phyloP scores from a whole-genome alignment of 179 eudicot genomes.

The Sideroxylon spinosum region DNA sequence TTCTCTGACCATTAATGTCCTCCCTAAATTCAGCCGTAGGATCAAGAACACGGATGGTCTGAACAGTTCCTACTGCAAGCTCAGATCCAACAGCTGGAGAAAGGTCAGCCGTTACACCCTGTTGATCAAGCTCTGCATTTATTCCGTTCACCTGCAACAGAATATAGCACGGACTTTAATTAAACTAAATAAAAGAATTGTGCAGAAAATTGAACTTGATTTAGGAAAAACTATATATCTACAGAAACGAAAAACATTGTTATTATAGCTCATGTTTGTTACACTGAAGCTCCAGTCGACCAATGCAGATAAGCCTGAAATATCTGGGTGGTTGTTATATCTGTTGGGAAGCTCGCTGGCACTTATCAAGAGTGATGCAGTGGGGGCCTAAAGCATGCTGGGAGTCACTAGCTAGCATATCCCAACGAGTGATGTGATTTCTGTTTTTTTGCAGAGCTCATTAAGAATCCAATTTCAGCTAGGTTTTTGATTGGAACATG shows the following conservation, averaged over 20 bases:
- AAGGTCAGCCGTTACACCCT: conserved; percentile 17
- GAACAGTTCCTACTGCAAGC: neutral
- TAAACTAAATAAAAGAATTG: neutral
- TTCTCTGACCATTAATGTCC: neutral
- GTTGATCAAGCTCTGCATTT: conserved; percentile 52
- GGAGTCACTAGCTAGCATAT: too few relatives aligned
- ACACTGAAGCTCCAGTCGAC: too few relatives aligned
- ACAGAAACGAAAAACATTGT: neutral
- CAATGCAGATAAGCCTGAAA: too few relatives aligned
- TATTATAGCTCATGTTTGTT: too few relatives aligned
- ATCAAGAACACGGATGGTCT: neutral
- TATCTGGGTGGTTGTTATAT: too few relatives aligned
- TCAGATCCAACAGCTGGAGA: conserved; percentile 25
- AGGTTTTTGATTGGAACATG: too few relatives aligned
- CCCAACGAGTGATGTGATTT: too few relatives aligned
- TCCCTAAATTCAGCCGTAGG: neutral
- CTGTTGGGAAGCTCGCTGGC: too few relatives aligned
- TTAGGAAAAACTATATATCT: neutral
- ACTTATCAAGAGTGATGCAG: too few relatives aligned
- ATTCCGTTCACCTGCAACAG: conserved; percentile 53
- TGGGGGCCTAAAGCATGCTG: too few relatives aligned
- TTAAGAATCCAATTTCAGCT: too few relatives aligned
- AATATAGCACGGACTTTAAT: conserved; percentile 5
- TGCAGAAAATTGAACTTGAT: neutral
- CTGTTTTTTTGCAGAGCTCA: too few relatives aligned